Evolutionary conservation across 305 asterid species (phyloP).

Genomic region (Withania somnifera): DNA sequence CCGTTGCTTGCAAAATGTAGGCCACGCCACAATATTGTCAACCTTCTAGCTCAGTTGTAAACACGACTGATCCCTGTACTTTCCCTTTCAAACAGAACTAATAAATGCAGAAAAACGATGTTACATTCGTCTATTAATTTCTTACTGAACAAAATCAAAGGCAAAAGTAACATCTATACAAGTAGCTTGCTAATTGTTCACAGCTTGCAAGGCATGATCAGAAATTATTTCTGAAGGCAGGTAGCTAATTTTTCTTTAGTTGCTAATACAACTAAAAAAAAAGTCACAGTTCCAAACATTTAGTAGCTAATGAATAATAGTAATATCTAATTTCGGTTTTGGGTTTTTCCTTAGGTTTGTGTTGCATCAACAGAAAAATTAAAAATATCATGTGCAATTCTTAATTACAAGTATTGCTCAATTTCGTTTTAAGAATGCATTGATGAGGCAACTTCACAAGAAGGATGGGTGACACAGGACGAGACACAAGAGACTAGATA

Average conservation of each 20-base stretch:
- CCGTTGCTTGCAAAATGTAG: conserved; percentile 7
- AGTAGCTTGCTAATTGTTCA: background rate
- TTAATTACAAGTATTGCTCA: background rate
- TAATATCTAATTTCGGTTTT: background rate
- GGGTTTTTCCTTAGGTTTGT: background rate
- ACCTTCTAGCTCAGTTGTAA: conserved; percentile 2
- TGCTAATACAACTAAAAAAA: background rate
- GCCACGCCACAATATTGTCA: background rate
- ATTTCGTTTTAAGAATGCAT: too few species aligned
- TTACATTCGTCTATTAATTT: background rate
- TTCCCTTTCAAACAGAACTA: background rate
- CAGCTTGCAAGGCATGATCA: background rate
- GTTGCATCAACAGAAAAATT: background rate
- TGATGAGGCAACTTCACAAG: too few species aligned
- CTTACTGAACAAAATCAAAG: background rate
- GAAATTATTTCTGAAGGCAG: background rate
- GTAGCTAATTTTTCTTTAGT: background rate
- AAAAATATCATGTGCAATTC: background rate
- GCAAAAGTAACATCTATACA: background rate
- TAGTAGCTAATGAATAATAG: background rate
- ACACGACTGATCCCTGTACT: background rate
- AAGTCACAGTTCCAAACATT: background rate
- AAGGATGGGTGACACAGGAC: too few species aligned
- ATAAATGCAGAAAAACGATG: background rate
- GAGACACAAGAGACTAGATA: too few species aligned